phyloP scores from a whole-genome alignment of 345 rosid species.

The Populus alba region DNA sequence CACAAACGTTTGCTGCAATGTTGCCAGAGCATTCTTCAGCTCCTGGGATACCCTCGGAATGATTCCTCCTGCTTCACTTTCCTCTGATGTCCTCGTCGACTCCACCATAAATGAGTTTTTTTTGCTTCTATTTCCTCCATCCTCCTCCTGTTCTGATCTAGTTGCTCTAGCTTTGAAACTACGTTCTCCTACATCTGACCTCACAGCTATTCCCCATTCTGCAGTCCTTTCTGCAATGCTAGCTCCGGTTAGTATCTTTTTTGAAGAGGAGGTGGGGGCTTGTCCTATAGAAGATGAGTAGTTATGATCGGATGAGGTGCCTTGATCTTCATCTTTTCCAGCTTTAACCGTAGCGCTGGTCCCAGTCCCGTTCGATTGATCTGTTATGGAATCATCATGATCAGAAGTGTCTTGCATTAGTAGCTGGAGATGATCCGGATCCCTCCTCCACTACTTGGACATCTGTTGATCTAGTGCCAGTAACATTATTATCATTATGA shows the following conservation, averaged over 20 bases:
- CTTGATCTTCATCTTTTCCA: neutral
- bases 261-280: neutral
- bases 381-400: constrained; percentile 1
- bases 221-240: constrained; percentile 68
- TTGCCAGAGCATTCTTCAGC: constrained; percentile 77
- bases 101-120: constrained; percentile 28
- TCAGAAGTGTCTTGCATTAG: neutral
- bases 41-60: constrained; percentile 84
- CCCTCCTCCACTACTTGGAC: constrained; percentile 8
- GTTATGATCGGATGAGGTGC: neutral
- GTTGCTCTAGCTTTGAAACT: constrained; percentile 39
- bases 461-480: constrained; percentile 14
- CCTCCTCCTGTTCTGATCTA: constrained; percentile 27
- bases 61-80: constrained; percentile 45
- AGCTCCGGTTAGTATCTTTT: constrained; percentile 37
- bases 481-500: neutral
- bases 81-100: constrained; percentile 66
- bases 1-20: constrained; percentile 91
- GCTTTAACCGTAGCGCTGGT: neutral
- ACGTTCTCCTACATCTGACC: constrained; percentile 44
- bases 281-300: neutral
- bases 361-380: constrained; percentile 5
- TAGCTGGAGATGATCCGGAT: neutral
- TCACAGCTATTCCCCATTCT: constrained; percentile 81
- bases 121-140: constrained; percentile 41